These are phyloP conservation scores for Scutellaria barbata DNA, from an alignment of 257 asterid genomes.

Conservation along the genomic window DNA sequence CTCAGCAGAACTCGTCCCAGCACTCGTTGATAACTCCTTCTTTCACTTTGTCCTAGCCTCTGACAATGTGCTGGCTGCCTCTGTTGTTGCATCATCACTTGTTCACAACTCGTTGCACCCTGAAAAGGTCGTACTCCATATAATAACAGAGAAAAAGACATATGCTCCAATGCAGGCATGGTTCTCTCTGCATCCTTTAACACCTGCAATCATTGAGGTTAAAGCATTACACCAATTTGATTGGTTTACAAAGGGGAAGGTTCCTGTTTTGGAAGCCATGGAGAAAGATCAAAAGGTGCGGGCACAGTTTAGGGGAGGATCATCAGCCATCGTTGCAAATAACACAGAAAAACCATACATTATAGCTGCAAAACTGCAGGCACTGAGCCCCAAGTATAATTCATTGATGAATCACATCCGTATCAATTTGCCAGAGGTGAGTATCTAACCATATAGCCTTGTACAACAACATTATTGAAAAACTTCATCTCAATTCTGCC, in stretches of 20 bases:
- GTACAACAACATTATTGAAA: constrained; percentile 4
- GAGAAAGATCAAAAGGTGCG: constrained; percentile 89
- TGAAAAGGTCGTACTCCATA: constrained; percentile 66
- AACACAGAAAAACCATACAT: constrained; percentile 76
- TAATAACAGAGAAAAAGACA: constrained; percentile 87
- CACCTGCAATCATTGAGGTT: constrained; percentile 85
- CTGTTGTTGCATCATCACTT: constrained; percentile 91
- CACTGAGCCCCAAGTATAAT: constrained; percentile 90
- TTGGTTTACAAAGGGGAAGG: constrained; percentile 91
- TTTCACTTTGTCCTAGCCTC: constrained; percentile 92
- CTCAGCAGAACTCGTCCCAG: constrained; percentile 78
- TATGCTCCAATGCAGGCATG: constrained; percentile 96
- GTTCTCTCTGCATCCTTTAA: constrained; percentile 80
- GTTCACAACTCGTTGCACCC: constrained; percentile 72
- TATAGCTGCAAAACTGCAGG: constrained; percentile 94
- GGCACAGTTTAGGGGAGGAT: constrained; percentile 86
- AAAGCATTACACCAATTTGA: constrained; percentile 92
- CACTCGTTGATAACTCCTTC: constrained; percentile 79
- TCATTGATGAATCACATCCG: constrained; percentile 93
- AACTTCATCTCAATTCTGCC: constrained; percentile 5
- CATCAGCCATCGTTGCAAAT: constrained; percentile 84
- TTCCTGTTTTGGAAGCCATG: constrained; percentile 97
- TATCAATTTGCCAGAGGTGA: constrained; percentile 92
- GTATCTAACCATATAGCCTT: constrained; percentile 23
- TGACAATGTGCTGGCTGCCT: constrained; percentile 91